Base-by-base conservation (phyloP, 2,329 filamentous ascomycete genomes). In the Diplodia scrobiculata region DNA sequence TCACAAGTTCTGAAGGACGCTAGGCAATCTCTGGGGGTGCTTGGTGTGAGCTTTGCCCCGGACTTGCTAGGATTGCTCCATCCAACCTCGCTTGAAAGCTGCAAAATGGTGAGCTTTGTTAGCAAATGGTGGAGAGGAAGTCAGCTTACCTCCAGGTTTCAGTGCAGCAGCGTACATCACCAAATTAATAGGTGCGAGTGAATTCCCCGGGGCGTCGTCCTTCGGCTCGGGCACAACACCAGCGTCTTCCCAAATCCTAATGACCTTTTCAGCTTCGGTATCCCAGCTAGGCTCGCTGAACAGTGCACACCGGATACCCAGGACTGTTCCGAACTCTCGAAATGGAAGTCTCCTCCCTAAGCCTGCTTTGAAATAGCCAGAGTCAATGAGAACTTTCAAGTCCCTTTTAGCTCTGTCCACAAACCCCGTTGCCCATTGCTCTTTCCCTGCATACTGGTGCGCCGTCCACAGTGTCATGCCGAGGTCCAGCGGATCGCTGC, bases 391-490 rank as follows among this genome's bases (percentile, higher is more conserved):
- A 19, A 51, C 41, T 7, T 63, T 58, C 65, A 70, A 54, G 38
- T 68, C 68, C 48, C 67, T 63, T 25, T 66, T 27, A 10, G 68
- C 69, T 13, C 54, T 38, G 4, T 63, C 34, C n/a, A 60, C 32
- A 14, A 71, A 58, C 21, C 65, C 67, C n/a, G 50, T 70, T 2
- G 84, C 82, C 84, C 84, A 86, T 1, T 74, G 72, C 67, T 85
- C 83, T 3, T 60, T 50, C 2, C 77, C 77, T 0, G 72, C 73
- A 67, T 81, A 80, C 74, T 85, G 84, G 67, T 86, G 84, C 25
- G 78, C 78, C 52, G 82, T 82, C 84, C 85, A 87, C 29, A 87
- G 71, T 0, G 83, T 82, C 85, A 87, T 87, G 0, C 85, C 85
- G 51, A 87, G 71, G 70, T 87, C 85, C n/a, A 86, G 72, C 19